These are phyloP conservation scores for Penicillium sp. DNA, from an alignment of 2,329 filamentous ascomycete species.

Conservation along the genomic window DNA sequence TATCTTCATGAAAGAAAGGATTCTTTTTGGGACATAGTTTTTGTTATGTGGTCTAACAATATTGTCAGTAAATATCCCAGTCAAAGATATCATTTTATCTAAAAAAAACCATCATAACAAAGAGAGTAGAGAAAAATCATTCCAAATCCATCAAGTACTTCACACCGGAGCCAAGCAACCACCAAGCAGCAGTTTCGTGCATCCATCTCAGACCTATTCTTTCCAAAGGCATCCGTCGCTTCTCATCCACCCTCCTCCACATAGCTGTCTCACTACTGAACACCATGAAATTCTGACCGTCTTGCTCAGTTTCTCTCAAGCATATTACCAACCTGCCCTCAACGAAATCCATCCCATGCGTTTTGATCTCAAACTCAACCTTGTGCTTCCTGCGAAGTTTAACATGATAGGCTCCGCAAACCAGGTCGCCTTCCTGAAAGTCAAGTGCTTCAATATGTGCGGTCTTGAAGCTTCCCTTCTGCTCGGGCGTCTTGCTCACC, in stretches of 20 bases:
- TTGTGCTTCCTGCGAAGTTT: slow-evolving; percentile 22
- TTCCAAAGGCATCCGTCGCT: slow-evolving; percentile 32
- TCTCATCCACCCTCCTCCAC: slow-evolving; percentile 28
- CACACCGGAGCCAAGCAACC: slow-evolving; percentile 38
- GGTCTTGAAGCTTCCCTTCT: slow-evolving; percentile 26
- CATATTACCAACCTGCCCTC: slow-evolving; percentile 30
- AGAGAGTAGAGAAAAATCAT: background rate
- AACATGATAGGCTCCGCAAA: slow-evolving; percentile 37
- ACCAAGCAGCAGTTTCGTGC: slow-evolving; percentile 39
- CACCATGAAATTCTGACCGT: slow-evolving; percentile 13
- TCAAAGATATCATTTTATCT: background rate
- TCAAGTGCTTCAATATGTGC: slow-evolving; percentile 29
- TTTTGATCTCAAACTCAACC: slow-evolving; percentile 36
- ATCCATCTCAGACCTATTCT: slow-evolving; percentile 29
- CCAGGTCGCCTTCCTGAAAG: slow-evolving; percentile 33
- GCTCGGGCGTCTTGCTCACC: slow-evolving; percentile 15
- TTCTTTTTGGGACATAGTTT: no score
- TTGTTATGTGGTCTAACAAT: background rate
- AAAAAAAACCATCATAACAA: background rate
- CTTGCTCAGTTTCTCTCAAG: slow-evolving; percentile 11
- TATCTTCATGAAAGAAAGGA: background rate
- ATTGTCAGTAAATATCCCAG: background rate
- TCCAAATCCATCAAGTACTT: slow-evolving; percentile 31
- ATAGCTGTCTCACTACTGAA: slow-evolving; percentile 35
- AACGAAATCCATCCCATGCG: slow-evolving; percentile 15